phyloP scores from a whole-genome alignment of 2,329 filamentous ascomycete genomes.

The Albophoma yamanashiensis region DNA sequence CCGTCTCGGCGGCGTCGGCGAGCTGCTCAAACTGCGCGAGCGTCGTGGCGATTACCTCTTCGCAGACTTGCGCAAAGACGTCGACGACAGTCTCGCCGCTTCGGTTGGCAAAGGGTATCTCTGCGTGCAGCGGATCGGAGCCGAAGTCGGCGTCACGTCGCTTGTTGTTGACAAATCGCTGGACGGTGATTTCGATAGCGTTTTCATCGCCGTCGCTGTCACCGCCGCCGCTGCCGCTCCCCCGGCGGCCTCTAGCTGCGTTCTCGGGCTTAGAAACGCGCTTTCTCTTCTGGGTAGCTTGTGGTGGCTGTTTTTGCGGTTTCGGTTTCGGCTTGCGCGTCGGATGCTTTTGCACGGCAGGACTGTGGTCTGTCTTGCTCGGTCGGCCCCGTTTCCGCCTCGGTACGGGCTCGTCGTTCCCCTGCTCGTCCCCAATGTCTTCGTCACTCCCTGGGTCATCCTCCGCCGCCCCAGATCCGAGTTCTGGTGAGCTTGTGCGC shows the following conservation, averaged over 20 bases:
- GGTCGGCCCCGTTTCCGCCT: conserved; percentile 26
- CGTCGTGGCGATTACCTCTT: conserved; percentile 45
- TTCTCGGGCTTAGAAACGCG: conserved; percentile 1
- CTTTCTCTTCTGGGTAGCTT: not conserved
- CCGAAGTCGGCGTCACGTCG: conserved; percentile 28
- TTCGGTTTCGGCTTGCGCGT: conserved; percentile 14
- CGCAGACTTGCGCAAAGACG: conserved; percentile 49
- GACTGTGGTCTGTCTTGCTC: conserved; percentile 25
- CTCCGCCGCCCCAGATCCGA: conserved; percentile 23
- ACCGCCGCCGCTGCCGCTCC: conserved; percentile 11
- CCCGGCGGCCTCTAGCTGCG: conserved; percentile 9
- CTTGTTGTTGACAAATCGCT: conserved; percentile 44
- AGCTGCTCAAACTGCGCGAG: conserved; percentile 36
- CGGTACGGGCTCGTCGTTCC: conserved; percentile 11
- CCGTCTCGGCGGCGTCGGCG: conserved; percentile 25
- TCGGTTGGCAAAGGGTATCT: conserved; percentile 43
- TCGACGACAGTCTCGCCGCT: conserved; percentile 51
- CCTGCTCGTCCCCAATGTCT: conserved; percentile 9
- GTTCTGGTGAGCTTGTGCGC: conserved; percentile 28
- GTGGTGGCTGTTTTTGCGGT: not conserved
- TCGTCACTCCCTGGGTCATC: conserved; percentile 11
- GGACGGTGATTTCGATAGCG: conserved; percentile 45
- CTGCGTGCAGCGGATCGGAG: conserved; percentile 33
- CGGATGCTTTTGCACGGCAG: conserved; percentile 30
- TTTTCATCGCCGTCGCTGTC: conserved; percentile 10